phyloP scores from a whole-genome alignment of 768 basidiomycete genomes.

The Russula griseocarnosa region DNA sequence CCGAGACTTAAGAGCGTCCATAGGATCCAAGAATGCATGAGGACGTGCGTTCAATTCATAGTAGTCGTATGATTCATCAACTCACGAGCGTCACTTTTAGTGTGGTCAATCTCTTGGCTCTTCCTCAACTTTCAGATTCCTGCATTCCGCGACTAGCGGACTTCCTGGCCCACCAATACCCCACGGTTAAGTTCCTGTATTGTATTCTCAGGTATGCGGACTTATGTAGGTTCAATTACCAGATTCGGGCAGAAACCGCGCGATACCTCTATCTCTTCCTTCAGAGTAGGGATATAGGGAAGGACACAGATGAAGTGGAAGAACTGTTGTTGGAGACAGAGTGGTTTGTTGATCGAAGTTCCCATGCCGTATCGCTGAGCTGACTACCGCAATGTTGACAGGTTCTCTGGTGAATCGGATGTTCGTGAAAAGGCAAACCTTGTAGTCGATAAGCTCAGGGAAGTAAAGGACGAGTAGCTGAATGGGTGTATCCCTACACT shows the following conservation, averaged over 20 bases:
- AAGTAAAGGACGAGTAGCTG: constrained; percentile 1
- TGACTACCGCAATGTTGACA: neutral
- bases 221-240: constrained; percentile 21
- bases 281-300: constrained; percentile 62
- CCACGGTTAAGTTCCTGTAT: constrained; percentile 53
- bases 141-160: constrained; percentile 45
- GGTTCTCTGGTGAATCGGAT: constrained; percentile 20
- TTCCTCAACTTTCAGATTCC: constrained; percentile 44
- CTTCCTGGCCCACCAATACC: constrained; percentile 78
- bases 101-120: constrained; percentile 57
- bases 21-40: constrained; percentile 77
- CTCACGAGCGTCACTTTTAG: constrained; percentile 38
- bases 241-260: constrained; percentile 79
- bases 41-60: constrained; percentile 52
- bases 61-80: neutral
- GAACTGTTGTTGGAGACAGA: constrained; percentile 74
- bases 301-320: constrained; percentile 64
- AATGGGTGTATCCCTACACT: too few species aligned
- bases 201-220: constrained; percentile 19
- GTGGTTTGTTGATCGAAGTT: constrained; percentile 48
- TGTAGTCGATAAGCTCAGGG: constrained; percentile 11
- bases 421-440: constrained; percentile 25
- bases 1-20: constrained; percentile 76
- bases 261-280: constrained; percentile 78
- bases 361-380: neutral